Conservation (phyloP, 805 yeast genomes). For the Brettanomyces sp. region DNA sequence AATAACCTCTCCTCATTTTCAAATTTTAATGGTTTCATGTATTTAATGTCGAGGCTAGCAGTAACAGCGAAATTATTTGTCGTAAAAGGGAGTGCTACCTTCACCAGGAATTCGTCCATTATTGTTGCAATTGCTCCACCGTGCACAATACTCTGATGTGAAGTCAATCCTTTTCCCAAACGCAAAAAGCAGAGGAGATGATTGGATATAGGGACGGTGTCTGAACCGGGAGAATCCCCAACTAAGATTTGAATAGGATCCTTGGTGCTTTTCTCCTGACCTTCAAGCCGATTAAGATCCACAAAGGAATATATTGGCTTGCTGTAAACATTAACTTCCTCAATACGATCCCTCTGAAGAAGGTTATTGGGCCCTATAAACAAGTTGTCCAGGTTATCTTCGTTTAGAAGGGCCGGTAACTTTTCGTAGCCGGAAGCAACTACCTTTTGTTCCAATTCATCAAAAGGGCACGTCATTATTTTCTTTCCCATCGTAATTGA, state of each 20-base stretch:
- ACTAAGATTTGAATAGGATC: neutral
- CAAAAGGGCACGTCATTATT: neutral
- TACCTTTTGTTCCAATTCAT: neutral
- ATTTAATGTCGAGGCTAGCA: constrained; percentile 34
- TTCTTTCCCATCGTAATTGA: no score
- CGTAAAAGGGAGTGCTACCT: constrained; percentile 39
- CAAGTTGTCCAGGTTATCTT: constrained; percentile 12
- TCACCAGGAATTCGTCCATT: constrained; percentile 42
- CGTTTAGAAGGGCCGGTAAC: constrained; percentile 15
- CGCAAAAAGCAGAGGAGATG: constrained; percentile 37
- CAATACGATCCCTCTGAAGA: constrained; percentile 12
- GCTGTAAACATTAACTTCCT: constrained; percentile 11
- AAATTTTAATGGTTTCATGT: constrained; percentile 22
- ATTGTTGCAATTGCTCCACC: constrained; percentile 47
- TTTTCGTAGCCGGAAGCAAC: constrained; percentile 5
- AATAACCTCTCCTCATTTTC: constrained; percentile 3
- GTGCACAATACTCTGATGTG: constrained; percentile 42
- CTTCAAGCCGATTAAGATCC: constrained; percentile 2
- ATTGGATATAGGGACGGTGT: constrained; percentile 19
- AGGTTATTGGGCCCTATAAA: constrained; percentile 21
- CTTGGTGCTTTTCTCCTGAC: neutral
- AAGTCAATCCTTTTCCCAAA: constrained; percentile 34
- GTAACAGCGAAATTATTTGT: constrained; percentile 41
- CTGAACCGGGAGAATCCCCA: neutral
- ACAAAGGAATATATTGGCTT: constrained; percentile 7